Conservation (phyloP, 2,329 filamentous ascomycete genomes). For the Incumbomyces delicatus region DNA sequence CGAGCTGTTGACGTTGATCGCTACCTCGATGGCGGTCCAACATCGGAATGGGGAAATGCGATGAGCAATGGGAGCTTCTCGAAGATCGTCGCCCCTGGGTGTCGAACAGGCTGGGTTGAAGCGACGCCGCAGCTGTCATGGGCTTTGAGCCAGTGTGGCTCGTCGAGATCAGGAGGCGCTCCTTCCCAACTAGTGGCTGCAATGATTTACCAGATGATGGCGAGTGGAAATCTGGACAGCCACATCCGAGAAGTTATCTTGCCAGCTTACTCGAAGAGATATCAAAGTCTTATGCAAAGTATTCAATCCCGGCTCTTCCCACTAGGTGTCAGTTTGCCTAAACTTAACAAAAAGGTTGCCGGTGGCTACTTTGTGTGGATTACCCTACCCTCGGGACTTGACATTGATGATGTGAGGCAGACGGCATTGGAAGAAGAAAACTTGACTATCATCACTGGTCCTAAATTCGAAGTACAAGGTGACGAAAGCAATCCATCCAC, state of each 20-base stretch:
- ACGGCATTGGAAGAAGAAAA: slow-evolving; percentile 53
- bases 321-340: slow-evolving; percentile 48
- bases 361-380: slow-evolving; percentile 88
- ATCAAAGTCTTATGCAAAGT: slow-evolving; percentile 47
- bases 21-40: slow-evolving; percentile 50
- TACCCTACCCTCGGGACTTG: slow-evolving; percentile 46
- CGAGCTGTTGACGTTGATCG: slow-evolving; percentile 71
- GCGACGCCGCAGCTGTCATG: slow-evolving; percentile 53
- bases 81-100: slow-evolving; percentile 74
- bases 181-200: slow-evolving; percentile 51
- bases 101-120: slow-evolving; percentile 83
- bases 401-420: slow-evolving; percentile 46
- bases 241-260: slow-evolving; percentile 46
- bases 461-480: slow-evolving; percentile 57
- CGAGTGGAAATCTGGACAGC: slow-evolving; percentile 41
- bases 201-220: slow-evolving; percentile 46
- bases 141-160: slow-evolving; percentile 50
- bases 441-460: slow-evolving; percentile 58
- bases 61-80: slow-evolving; percentile 83
- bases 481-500: slow-evolving; percentile 41
- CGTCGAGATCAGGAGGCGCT: slow-evolving; percentile 48
- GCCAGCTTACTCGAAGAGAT: slow-evolving; percentile 47
- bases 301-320: slow-evolving; percentile 53
- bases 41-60: slow-evolving; percentile 64
- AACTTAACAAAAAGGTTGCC: slow-evolving; percentile 39